Evolutionary conservation across 768 basidiomycete genomes (phyloP).

Genomic region (Trametes punicea): DNA sequence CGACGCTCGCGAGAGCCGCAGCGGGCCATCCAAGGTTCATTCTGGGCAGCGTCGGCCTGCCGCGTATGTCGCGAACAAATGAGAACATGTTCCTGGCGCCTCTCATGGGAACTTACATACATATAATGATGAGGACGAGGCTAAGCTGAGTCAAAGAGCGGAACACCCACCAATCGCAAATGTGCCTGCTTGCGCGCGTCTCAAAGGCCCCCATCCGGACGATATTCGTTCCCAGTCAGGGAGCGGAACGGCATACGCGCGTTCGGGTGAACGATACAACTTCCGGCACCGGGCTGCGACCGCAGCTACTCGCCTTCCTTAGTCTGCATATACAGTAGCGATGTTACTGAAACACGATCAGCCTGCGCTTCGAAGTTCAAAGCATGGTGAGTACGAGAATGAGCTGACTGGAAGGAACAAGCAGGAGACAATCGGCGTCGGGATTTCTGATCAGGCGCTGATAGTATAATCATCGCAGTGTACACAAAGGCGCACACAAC

Average conservation of each 20-base stretch:
- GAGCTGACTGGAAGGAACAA: neutral
- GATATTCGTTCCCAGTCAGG: neutral
- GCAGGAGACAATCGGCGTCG: no score
- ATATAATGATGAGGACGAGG: neutral
- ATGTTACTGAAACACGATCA: no score
- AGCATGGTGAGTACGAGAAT: no score
- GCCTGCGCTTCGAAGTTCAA: no score
- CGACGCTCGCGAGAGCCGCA: slow-evolving; percentile 17
- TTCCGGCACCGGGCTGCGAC: neutral
- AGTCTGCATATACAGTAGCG: no score
- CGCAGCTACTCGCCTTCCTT: neutral
- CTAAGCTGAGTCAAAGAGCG: slow-evolving; percentile 7
- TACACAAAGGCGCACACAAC: no score
- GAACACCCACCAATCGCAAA: neutral
- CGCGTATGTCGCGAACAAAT: slow-evolving; percentile 3
- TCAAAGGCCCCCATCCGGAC: neutral
- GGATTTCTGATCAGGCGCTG: no score
- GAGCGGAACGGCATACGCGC: neutral
- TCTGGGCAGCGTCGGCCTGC: neutral
- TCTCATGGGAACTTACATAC: neutral
- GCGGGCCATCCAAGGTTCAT: neutral
- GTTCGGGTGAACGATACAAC: neutral
- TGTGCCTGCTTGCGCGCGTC: neutral
- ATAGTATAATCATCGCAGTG: no score
- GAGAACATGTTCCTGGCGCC: neutral